Evolutionary conservation across 2,329 filamentous ascomycete species (phyloP).

Genomic region (Acrocalymma vagum): DNA sequence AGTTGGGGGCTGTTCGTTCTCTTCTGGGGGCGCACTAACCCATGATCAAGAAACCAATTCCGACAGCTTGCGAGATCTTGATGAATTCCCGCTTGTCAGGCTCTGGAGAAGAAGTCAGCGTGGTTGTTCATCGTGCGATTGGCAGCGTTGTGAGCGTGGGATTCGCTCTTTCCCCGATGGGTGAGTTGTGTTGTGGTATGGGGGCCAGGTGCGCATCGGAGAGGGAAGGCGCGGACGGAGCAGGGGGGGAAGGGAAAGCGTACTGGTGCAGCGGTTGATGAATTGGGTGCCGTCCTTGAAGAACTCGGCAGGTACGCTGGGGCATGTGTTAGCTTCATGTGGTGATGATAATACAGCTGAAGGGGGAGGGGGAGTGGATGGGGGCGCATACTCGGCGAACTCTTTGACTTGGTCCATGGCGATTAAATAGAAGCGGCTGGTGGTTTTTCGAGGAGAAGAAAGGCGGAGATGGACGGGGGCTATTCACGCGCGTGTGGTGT

Average conservation of each 20-base stretch:
- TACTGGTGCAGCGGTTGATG: slow-evolving; percentile 58
- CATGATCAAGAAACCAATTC: slow-evolving; percentile 63
- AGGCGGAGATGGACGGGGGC: slow-evolving; percentile 4
- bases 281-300: slow-evolving; percentile 59
- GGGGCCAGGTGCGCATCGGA: too few species aligned
- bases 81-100: slow-evolving; percentile 50
- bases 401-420: slow-evolving; percentile 76
- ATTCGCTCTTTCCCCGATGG: too few species aligned
- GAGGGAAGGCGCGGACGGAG: neutral
- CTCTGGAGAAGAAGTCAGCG: slow-evolving; percentile 51
- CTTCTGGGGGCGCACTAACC: slow-evolving; percentile 27
- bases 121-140: neutral
- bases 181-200: too few species aligned
- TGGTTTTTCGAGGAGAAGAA: slow-evolving; percentile 1
- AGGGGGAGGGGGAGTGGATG: too few species aligned
- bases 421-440: slow-evolving; percentile 18
- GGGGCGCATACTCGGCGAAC: slow-evolving; percentile 64
- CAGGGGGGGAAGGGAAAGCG: slow-evolving; percentile 9
- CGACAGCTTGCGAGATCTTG: slow-evolving; percentile 61
- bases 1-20: neutral
- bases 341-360: too few species aligned
- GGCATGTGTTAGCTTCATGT: slow-evolving; percentile 28
- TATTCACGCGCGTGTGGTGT: slow-evolving; percentile 1
- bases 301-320: slow-evolving; percentile 50
- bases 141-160: neutral